Base-by-base conservation (phyloP, 371 early-diverging fungal genomes). In the Nematocida major region DNA sequence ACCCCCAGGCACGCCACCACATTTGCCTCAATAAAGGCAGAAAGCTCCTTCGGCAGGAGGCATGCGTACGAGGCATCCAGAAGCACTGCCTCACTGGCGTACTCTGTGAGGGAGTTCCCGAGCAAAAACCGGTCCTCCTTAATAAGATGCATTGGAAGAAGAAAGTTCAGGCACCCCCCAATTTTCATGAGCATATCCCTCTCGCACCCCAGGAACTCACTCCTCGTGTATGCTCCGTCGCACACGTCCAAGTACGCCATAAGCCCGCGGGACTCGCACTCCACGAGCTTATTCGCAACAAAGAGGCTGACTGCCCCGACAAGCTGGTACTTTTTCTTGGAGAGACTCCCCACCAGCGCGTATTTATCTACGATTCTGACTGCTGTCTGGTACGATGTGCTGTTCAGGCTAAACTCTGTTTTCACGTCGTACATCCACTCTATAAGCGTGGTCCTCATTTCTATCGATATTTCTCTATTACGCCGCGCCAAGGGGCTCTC, bases 361-460 rank as follows among this genome's bases (percentile, higher is more conserved):
- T 81, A 84, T 45, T 42, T 68, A 62, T 84, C 85, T 62, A 82
- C 30, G 39, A 84, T 81, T 32, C 70, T 57, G 0, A 82, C 66
- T 3, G 81, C 69, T 38, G 43, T 57, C 13, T 69, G 59, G 51
- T 62, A 83, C 4, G 81, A 82, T 22, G 65, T 24, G 22, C 61
- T 63, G 13, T 59, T 61, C 40, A 82, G 79, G 22, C 45, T 51
- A 54, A 79, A 84, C 28, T 82, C 83, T 38, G 40, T 57, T 9
- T 48, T 61, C 47, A 84, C 83, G 45, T 84, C 85, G 57, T 81
- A 82, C 26, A 84, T 53, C 85, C 85, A 84, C 67, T 76, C 59
- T 1, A 82, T 20, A 20, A 84, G 79, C 28, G 67, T 81, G 32
- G 54, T 79, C 39, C 82, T 63, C 76, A 73, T 73, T 57, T 61